Evolutionary conservation across 176 grass and related monocot genomes (phyloP).

Genomic region (Guadua angustifolia): DNA sequence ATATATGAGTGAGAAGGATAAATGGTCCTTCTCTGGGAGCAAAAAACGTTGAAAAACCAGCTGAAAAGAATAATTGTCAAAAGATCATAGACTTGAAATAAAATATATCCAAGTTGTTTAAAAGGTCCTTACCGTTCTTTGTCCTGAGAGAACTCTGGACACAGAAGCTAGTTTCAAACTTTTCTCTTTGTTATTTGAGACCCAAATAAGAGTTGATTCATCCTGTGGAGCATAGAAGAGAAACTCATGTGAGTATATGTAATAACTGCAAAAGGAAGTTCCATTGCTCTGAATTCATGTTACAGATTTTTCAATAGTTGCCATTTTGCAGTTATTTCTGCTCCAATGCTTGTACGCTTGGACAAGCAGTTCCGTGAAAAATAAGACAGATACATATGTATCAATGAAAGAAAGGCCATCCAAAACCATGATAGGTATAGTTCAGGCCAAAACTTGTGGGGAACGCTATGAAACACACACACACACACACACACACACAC

Average conservation of each 20-base stretch:
- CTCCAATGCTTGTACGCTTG: not conserved
- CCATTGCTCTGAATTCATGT: not conserved
- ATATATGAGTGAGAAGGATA: conserved; percentile 97
- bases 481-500: not conserved
- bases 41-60: conserved; percentile 92
- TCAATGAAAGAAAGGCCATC: not conserved
- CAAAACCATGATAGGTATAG: not conserved
- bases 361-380: not conserved
- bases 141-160: conserved; percentile 78
- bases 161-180: conserved; percentile 82
- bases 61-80: conserved; percentile 53
- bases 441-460: not conserved
- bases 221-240: conserved; percentile 47
- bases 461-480: not conserved
- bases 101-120: not conserved
- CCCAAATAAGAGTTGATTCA: conserved; percentile 91
- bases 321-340: not conserved
- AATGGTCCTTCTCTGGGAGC: conserved; percentile 86
- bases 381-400: not conserved
- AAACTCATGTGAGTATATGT: not conserved
- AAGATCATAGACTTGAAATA: conserved; percentile 6
- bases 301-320: not conserved
- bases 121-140: conserved; percentile 79
- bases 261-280: not conserved
- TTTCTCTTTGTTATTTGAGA: conserved; percentile 84